Conservation (phyloP, 2,329 filamentous ascomycete species). For the Calcarisporium arbuscula region DNA sequence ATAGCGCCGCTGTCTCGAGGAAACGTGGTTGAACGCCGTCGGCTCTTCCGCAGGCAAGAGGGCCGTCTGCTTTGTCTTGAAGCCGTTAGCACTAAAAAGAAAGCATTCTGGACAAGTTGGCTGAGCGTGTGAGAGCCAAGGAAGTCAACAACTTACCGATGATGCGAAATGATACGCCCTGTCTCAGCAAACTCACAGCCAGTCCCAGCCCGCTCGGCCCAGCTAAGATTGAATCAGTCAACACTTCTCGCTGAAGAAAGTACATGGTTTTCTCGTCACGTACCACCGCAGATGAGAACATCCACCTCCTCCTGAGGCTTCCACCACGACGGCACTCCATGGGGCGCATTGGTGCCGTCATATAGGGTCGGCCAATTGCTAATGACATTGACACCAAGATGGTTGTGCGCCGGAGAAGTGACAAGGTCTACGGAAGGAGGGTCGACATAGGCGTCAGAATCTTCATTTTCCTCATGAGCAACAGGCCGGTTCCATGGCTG, state of each 20-base stretch:
- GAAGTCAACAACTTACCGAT: constrained; percentile 19
- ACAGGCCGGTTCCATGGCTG: no score
- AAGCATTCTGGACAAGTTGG: constrained; percentile 4
- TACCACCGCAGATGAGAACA: constrained; percentile 27
- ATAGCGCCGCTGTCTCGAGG: constrained; percentile 7
- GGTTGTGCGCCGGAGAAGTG: constrained; percentile 18
- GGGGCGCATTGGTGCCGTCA: constrained; percentile 21
- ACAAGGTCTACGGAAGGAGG: constrained; percentile 18
- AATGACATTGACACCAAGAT: constrained; percentile 19
- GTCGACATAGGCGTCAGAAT: constrained; percentile 13
- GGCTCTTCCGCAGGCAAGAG: constrained; percentile 19
- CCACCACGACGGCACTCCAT: constrained; percentile 20
- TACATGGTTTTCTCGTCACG: no score
- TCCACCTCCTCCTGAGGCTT: constrained; percentile 21
- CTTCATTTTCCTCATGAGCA: constrained; percentile 1
- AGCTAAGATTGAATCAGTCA: no score
- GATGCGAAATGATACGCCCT: constrained; percentile 27
- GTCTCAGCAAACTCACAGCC: constrained; percentile 22
- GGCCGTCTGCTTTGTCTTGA: constrained; percentile 23
- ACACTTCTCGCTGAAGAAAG: no score
- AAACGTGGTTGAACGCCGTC: constrained; percentile 17
- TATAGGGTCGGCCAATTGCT: constrained; percentile 23
- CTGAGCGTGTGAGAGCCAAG: constrained; percentile 14
- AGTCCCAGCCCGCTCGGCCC: constrained; percentile 24
- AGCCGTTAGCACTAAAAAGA: no score